phyloP scores from a whole-genome alignment of 805 yeast species.

The Lipomyces sp. region DNA sequence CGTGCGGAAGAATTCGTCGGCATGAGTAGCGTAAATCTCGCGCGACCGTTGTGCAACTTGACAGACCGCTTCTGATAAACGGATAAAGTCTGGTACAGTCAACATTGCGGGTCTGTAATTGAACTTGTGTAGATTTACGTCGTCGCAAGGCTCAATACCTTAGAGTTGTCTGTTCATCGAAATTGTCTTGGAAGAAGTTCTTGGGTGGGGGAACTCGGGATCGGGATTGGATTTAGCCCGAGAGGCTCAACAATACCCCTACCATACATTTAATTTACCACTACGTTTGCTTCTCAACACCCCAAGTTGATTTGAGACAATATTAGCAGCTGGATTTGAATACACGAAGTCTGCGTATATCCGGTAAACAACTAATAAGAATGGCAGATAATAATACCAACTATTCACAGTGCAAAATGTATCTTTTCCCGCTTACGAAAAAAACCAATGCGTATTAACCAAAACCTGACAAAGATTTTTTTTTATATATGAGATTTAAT shows the following conservation, averaged over 20 bases:
- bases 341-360: too few species aligned
- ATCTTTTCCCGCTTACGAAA: conserved; percentile 1
- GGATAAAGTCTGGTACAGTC: conserved; percentile 30
- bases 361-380: too few species aligned
- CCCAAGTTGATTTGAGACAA: too few species aligned
- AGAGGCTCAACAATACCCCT: too few species aligned
- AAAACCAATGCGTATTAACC: conserved; percentile 1
- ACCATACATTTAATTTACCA: too few species aligned
- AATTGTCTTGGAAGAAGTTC: too few species aligned
- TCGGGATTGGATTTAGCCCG: too few species aligned
- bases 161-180: neutral
- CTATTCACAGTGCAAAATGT: neutral
- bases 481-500: neutral
- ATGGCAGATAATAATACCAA: neutral
- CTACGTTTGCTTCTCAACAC: too few species aligned
- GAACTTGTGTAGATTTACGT: neutral
- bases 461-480: neutral
- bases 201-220: too few species aligned
- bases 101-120: conserved; percentile 2
- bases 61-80: conserved; percentile 25
- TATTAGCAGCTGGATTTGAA: too few species aligned
- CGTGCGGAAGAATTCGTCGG: conserved; percentile 20
- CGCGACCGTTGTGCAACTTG: conserved; percentile 18
- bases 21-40: conserved; percentile 18
- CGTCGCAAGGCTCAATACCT: neutral